Evolutionary conservation across 805 yeast genomes (phyloP).

Genomic region (Kodamaea jinghongensis): DNA sequence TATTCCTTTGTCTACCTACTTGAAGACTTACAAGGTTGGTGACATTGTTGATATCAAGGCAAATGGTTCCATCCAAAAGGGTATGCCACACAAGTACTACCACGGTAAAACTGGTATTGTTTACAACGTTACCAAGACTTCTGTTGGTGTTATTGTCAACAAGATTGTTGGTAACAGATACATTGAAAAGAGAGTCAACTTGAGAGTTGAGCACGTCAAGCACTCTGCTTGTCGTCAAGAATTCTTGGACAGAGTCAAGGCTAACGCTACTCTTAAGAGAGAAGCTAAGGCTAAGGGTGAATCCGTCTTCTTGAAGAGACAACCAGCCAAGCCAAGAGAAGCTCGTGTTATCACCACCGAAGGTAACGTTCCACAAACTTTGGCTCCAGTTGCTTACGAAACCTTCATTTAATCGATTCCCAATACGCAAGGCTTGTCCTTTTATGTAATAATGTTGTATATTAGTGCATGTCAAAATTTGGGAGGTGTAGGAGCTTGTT

Average conservation of each 20-base stretch:
- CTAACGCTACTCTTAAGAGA: constrained; percentile 87
- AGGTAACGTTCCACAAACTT: constrained; percentile 88
- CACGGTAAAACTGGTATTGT: constrained; percentile 99
- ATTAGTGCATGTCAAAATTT: constrained; percentile 6
- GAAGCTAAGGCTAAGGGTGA: constrained; percentile 96
- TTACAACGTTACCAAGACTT: constrained; percentile 97
- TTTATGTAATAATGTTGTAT: constrained; percentile 8
- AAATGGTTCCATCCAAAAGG: constrained; percentile 98
- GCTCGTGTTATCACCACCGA: constrained; percentile 80
- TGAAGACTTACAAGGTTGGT: constrained; percentile 97
- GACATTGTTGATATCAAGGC: constrained; percentile 99
- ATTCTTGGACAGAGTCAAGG: constrained; percentile 97
- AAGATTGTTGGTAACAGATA: constrained; percentile 99
- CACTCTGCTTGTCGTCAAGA: constrained; percentile 99
- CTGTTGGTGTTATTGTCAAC: constrained; percentile 98
- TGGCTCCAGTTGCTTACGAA: constrained; percentile 99
- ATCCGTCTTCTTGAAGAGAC: constrained; percentile 92
- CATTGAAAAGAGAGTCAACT: constrained; percentile 97
- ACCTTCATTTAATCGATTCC: constrained; percentile 78
- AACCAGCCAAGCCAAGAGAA: constrained; percentile 97
- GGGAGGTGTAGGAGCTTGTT: constrained; percentile 1
- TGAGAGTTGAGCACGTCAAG: constrained; percentile 98
- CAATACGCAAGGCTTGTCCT: constrained; percentile 6
- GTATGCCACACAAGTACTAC: constrained; percentile 99
- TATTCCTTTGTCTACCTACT: constrained; percentile 92